Base-by-base conservation (phyloP, 768 basidiomycete genomes). In the Lentinula lateritia region DNA sequence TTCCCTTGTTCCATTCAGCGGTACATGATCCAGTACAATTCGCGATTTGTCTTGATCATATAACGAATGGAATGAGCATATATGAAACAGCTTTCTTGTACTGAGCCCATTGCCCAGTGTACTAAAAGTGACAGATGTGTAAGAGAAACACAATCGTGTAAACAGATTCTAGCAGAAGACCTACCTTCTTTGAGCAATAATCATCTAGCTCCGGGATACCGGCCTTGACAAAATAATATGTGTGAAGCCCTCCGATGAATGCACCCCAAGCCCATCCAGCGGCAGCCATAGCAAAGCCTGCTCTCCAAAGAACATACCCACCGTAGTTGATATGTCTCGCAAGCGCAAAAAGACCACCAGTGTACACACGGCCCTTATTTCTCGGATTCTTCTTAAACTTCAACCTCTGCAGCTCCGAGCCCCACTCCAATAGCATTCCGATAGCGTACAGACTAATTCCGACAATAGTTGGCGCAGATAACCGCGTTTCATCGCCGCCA, bases 251-350 rank as follows among this genome's bases (percentile, higher is more conserved):
- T 8, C 15, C 52, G 5, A 54, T 32, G 15, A 38, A 13, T n/a
- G 39, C 42, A 42, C 50, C 60, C 52, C 50, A 61, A 50, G 46
- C 13, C 58, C 58, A 59, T 10, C 58, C 58, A 32, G 58, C 58
- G 23, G 59, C 45, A 46, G 68, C 58, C 8, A 69, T 61, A 3
- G 66, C 65, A 42, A 66, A 68, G 12, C 70, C 70, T 2, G 61
- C 50, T 42, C 66, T 62, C 69, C 69, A 69, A 55, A 71, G 60
- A 16, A 61, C 56, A 46, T 69, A 68, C 7, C 70, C 70, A 6
- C 64, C 62, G 41, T 67, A 71, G 23, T 71, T 71, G 8, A 67
- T 65, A 50, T 71, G 70, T 13, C 70, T 65, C 18, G 66, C 69
- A 34, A 71, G 38, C 5, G 61, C 66, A 53, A 69, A 71, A 34